phyloP scores from a whole-genome alignment of 352 stramenopile genomes.

The Phytopythium helicoides region DNA sequence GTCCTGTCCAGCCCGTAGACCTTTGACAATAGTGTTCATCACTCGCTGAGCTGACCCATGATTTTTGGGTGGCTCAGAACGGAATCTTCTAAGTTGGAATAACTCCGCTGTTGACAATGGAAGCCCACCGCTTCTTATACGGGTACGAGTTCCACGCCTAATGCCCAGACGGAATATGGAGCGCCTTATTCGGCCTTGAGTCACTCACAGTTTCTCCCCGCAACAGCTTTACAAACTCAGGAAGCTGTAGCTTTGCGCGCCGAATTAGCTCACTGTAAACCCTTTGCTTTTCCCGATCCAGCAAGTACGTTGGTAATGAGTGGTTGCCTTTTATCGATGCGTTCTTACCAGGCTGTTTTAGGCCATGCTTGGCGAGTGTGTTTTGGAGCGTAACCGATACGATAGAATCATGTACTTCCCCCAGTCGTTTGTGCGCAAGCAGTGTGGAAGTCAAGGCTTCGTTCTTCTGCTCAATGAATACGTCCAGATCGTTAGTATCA shows the following conservation, averaged over 20 bases:
- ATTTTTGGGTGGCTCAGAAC: not conserved
- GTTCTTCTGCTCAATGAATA: no score
- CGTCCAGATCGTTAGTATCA: no score
- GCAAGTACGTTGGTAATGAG: no score
- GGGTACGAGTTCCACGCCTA: not conserved
- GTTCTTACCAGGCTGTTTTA: no score
- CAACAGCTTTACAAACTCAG: slow-evolving; percentile 9
- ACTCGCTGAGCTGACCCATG: slow-evolving; percentile 8
- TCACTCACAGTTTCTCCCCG: slow-evolving; percentile 7
- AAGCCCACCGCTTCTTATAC: not conserved
- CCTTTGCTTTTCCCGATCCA: slow-evolving; percentile 7
- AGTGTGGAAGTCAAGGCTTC: no score
- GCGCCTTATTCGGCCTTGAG: slow-evolving; percentile 7
- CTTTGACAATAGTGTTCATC: slow-evolving; percentile 12
- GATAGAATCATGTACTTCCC: no score
- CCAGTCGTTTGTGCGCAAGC: no score
- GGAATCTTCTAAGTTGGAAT: not conserved
- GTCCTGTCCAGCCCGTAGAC: slow-evolving; percentile 9
- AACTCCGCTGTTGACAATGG: slow-evolving; percentile 5
- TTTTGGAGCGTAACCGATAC: no score
- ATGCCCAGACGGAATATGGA: slow-evolving; percentile 3
- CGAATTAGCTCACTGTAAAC: slow-evolving; percentile 10
- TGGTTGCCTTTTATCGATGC: no score
- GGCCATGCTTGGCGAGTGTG: no score
- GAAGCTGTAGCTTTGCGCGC: not conserved